phyloP scores from a whole-genome alignment of 257 asterid genomes.

The Anisodus acutangulus region DNA sequence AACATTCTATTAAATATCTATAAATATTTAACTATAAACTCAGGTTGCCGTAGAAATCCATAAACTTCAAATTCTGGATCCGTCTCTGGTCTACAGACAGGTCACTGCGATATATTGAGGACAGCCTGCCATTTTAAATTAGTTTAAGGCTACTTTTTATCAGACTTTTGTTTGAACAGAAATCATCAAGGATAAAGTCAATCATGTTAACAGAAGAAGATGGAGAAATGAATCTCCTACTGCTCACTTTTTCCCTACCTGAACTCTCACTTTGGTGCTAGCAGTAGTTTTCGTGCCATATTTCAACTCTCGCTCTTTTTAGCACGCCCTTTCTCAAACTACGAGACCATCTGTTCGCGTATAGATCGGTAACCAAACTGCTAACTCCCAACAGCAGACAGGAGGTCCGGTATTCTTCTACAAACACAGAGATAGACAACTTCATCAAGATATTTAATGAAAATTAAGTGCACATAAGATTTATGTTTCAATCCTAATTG shows the following conservation, averaged over 20 bases:
- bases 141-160: background rate
- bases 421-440: background rate
- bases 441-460: background rate
- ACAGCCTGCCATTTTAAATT: background rate
- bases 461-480: background rate
- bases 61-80: too few relatives aligned
- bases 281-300: background rate
- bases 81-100: too few relatives aligned
- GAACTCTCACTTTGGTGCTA: background rate
- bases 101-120: background rate
- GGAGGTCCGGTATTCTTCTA: background rate
- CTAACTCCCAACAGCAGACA: background rate
- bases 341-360: background rate
- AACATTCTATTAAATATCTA: too few relatives aligned
- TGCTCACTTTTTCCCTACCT: background rate
- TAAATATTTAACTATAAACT: too few relatives aligned
- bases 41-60: too few relatives aligned
- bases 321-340: too few relatives aligned
- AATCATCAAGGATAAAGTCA: background rate
- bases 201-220: background rate
- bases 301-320: background rate
- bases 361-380: background rate
- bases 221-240: background rate
- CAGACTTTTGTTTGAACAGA: background rate
- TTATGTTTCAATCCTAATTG: background rate